phyloP scores from a whole-genome alignment of 2,329 filamentous ascomycete species.

The Cordyceps farinosa region DNA sequence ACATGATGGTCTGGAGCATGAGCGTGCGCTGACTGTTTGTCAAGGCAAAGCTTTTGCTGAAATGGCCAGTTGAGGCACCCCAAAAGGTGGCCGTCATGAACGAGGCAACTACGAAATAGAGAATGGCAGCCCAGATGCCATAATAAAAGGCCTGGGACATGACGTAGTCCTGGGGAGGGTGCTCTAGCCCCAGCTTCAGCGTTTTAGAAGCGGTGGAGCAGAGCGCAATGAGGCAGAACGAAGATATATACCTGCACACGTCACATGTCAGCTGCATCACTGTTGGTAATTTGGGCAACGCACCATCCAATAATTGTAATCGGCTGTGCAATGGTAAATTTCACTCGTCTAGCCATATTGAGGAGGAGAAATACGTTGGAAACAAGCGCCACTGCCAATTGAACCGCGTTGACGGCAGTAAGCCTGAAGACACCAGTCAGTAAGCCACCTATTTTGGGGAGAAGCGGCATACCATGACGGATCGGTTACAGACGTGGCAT shows the following conservation, averaged over 20 bases:
- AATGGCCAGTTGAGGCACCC: constrained; percentile 67
- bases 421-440: constrained; percentile 46
- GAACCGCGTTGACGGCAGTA: constrained; percentile 70
- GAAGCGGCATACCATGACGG: constrained; percentile 58
- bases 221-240: constrained; percentile 64
- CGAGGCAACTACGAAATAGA: constrained; percentile 76
- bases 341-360: constrained; percentile 78
- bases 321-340: constrained; percentile 79
- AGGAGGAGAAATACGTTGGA: constrained; percentile 80
- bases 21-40: constrained; percentile 79
- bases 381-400: constrained; percentile 69
- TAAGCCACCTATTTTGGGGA: background rate
- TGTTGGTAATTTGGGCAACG: constrained; percentile 46
- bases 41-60: constrained; percentile 73
- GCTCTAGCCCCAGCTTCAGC: constrained; percentile 34
- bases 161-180: constrained; percentile 48
- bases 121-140: constrained; percentile 70
- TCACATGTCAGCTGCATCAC: background rate
- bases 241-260: constrained; percentile 49
- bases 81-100: constrained; percentile 76
- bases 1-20: constrained; percentile 85
- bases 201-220: constrained; percentile 62
- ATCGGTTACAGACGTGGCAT: constrained; percentile 57
- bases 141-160: constrained; percentile 86
- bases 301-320: constrained; percentile 80